Conservation (phyloP, 2,329 filamentous ascomycete genomes). For the Hypoxylon sp. region DNA sequence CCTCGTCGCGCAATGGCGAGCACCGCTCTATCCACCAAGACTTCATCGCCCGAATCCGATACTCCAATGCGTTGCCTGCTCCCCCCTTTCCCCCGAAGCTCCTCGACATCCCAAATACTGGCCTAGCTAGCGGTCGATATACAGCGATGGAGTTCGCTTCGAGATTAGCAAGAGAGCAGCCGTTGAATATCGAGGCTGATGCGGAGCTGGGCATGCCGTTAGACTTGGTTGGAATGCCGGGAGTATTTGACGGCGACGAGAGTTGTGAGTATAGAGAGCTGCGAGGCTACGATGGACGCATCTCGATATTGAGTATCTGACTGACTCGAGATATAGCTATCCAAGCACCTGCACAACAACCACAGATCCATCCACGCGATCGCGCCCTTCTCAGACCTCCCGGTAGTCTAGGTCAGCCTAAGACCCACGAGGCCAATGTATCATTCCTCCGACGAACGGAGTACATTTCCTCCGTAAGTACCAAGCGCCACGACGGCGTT, state of each 20-base stretch:
- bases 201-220: slow-evolving; percentile 98
- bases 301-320: slow-evolving; percentile 8
- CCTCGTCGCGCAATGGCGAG: slow-evolving; percentile 65
- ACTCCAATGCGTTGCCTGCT: slow-evolving; percentile 94
- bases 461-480: slow-evolving; percentile 81
- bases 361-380: slow-evolving; percentile 85
- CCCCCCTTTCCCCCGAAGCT: slow-evolving; percentile 96
- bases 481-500: slow-evolving; percentile 67
- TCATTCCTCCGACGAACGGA: slow-evolving; percentile 97
- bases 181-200: slow-evolving; percentile 96
- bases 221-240: slow-evolving; percentile 93
- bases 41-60: slow-evolving; percentile 96
- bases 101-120: slow-evolving; percentile 95
- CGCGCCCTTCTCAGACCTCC: slow-evolving; percentile 86
- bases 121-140: slow-evolving; percentile 87
- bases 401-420: slow-evolving; percentile 86
- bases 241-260: slow-evolving; percentile 95
- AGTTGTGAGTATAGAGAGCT: slow-evolving; percentile 76
- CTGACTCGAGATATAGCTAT: slow-evolving; percentile 73
- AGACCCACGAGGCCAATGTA: slow-evolving; percentile 81
- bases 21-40: slow-evolving; percentile 84
- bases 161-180: slow-evolving; percentile 89
- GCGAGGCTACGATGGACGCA: slow-evolving; percentile 28
- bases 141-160: slow-evolving; percentile 92
- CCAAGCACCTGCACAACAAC: slow-evolving; percentile 79